Percentiles rank a stretch among this genome's conserved stretches.
Conservation (phyloP, 306 rosid species). For the Cucurbita ficifolia region DNA sequence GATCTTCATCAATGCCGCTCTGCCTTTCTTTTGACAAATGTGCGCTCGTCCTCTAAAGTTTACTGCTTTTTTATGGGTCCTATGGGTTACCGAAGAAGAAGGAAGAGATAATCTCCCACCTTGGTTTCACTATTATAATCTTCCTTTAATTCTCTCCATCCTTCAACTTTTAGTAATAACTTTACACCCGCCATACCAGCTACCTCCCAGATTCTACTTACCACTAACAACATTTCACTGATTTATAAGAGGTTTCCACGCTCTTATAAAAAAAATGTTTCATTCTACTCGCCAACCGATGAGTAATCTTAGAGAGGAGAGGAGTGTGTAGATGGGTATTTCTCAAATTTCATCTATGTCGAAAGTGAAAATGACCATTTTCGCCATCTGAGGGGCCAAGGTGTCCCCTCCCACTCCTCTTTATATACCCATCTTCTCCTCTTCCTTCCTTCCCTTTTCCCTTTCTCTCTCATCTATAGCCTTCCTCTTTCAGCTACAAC, state of each 20-base stretch:
- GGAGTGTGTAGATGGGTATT: no score
- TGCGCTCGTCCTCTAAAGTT: not conserved
- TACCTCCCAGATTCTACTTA: not conserved
- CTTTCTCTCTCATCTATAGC: not conserved
- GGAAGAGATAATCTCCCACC: not conserved
- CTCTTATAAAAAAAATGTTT: no score
- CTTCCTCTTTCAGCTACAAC: not conserved
- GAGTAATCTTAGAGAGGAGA: no score
- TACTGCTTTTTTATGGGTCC: not conserved
- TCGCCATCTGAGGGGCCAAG: not conserved
- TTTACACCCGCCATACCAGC: not conserved
- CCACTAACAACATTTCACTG: no score
- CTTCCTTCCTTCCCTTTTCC: constrained; percentile 12
- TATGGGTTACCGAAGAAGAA: not conserved
- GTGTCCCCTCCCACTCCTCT: not conserved
- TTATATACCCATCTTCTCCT: constrained; percentile 1
- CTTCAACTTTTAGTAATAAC: not conserved
- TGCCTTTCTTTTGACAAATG: not conserved
- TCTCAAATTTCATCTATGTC: no score
- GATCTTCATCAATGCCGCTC: not conserved
- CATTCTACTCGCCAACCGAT: no score
- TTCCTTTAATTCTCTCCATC: not conserved
- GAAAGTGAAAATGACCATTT: no score
- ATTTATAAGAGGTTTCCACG: no score
- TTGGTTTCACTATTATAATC: no score